Percentiles rank a stretch among this genome's conserved stretches.
Conservation (phyloP, 1,284 basidiomycete genomes). For the Heterobasidion irregulare region DNA sequence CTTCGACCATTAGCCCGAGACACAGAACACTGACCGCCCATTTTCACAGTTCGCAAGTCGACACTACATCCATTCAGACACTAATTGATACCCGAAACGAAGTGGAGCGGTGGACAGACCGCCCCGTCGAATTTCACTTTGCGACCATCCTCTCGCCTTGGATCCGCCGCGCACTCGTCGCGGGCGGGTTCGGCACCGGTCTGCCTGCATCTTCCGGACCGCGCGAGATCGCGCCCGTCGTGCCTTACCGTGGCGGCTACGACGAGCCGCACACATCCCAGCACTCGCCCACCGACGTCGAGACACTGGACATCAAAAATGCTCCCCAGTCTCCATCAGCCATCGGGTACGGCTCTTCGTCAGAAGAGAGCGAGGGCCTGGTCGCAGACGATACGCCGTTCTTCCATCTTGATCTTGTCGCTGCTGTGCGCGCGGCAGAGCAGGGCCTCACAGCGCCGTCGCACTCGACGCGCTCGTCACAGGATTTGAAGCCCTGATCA, state of each 20-base stretch:
- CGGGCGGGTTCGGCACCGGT: conserved; percentile 79
- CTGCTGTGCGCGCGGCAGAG: conserved; percentile 71
- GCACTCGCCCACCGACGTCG: conserved; percentile 14
- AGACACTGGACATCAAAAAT: conserved; percentile 11
- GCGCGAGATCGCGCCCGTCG: conserved; percentile 68
- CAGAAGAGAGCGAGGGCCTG: conserved; percentile 22
- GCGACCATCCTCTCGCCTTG: conserved; percentile 86
- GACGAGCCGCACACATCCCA: conserved; percentile 7
- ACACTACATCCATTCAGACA: conserved; percentile 87
- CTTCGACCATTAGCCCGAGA: conserved; percentile 1
- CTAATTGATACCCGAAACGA: conserved; percentile 84
- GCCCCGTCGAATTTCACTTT: conserved; percentile 86
- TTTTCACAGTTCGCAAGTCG: conserved; percentile 55
- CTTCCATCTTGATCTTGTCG: conserved; percentile 80
- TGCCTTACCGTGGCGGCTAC: conserved; percentile 42
- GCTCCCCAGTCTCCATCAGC: conserved; percentile 4
- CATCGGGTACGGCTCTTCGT: conserved; percentile 14
- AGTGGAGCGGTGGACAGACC: conserved; percentile 83
- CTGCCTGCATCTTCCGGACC: conserved; percentile 30
- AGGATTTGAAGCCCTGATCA: not conserved
- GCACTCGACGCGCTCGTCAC: not conserved
- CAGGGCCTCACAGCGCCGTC: conserved; percentile 10
- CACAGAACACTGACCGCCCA: not conserved
- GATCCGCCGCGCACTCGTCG: conserved; percentile 85
- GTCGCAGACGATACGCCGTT: conserved; percentile 63